These are phyloP conservation scores for Chytridiales sp. DNA, from an alignment of 371 early-diverging fungal genomes.

Conservation along the genomic window DNA sequence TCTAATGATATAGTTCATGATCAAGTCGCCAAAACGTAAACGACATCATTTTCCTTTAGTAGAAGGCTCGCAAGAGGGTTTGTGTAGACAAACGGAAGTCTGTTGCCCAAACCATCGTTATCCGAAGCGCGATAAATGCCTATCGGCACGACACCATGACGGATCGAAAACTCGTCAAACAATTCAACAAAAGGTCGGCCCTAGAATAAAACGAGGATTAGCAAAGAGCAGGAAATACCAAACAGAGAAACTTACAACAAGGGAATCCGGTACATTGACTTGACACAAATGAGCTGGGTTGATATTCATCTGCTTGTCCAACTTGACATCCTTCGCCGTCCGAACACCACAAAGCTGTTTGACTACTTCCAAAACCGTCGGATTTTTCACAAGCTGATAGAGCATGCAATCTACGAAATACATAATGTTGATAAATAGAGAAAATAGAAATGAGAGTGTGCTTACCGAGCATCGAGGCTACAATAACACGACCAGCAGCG, in stretches of 20 bases:
- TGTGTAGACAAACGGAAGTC: constrained; percentile 44
- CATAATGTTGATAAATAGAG: not conserved
- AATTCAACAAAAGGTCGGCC: constrained; percentile 34
- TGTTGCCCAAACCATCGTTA: constrained; percentile 28
- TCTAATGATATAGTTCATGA: not conserved
- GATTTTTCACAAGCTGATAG: constrained; percentile 29
- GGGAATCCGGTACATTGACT: constrained; percentile 26
- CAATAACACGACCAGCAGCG: constrained; percentile 41
- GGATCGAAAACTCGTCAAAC: constrained; percentile 30
- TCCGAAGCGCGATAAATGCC: constrained; percentile 34
- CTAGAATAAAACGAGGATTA: not conserved
- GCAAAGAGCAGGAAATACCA: not conserved
- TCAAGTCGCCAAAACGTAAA: constrained; percentile 38
- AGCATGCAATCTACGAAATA: constrained; percentile 19
- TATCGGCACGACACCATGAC: constrained; percentile 40
- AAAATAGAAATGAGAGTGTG: constrained; percentile 19
- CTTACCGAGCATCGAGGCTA: constrained; percentile 38
- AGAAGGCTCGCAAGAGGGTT: constrained; percentile 40
- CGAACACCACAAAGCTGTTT: constrained; percentile 39
- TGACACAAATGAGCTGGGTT: constrained; percentile 29
- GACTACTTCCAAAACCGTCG: constrained; percentile 33
- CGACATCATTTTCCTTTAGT: constrained; percentile 31
- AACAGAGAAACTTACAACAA: constrained; percentile 20
- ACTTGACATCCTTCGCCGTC: constrained; percentile 21
- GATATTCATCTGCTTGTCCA: constrained; percentile 21